A percentile compares a stretch with the other conserved stretches of the same genome.
Conservation (phyloP, 768 basidiomycete species). For the Scleroderma citrinum region DNA sequence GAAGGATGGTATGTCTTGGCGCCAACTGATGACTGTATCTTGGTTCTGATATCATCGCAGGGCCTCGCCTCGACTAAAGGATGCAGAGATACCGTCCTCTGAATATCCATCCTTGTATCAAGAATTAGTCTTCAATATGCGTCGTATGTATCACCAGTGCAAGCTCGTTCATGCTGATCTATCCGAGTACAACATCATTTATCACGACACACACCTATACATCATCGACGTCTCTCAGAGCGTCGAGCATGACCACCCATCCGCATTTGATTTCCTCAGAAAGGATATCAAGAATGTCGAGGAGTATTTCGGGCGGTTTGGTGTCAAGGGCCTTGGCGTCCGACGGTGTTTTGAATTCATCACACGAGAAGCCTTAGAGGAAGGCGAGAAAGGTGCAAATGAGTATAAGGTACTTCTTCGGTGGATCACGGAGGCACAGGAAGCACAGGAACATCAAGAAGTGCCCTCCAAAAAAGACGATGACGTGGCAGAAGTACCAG, state of each 20-base stretch:
- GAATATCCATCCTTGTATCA: constrained; percentile 59
- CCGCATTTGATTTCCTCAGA: constrained; percentile 93
- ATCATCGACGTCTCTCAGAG: constrained; percentile 99
- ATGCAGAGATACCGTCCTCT: constrained; percentile 57
- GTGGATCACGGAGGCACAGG: constrained; percentile 42
- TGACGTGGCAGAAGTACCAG: constrained; percentile 11
- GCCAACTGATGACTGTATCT: constrained; percentile 1
- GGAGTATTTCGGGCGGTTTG: constrained; percentile 80
- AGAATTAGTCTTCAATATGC: constrained; percentile 73
- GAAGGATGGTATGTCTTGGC: constrained; percentile 65
- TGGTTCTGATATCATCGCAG: constrained; percentile 32
- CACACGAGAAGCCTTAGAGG: constrained; percentile 47
- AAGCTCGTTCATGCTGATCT: constrained; percentile 96
- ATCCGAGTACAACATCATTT: constrained; percentile 97
- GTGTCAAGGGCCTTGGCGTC: constrained; percentile 72
- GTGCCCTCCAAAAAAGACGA: constrained; percentile 9
- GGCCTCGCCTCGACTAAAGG: constrained; percentile 92
- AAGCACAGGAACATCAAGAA: constrained; percentile 11
- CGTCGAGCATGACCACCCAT: constrained; percentile 96
- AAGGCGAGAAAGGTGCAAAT: constrained; percentile 23
- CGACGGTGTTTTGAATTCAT: constrained; percentile 86
- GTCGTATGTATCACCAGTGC: constrained; percentile 85
- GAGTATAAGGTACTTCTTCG: constrained; percentile 31
- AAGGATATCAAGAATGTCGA: constrained; percentile 90
- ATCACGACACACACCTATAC: constrained; percentile 72